Percentiles rank a stretch among this genome's conserved stretches.
These are phyloP conservation scores for Mitragyna speciosa DNA, from an alignment of 257 asterid species.

Conservation along the genomic window DNA sequence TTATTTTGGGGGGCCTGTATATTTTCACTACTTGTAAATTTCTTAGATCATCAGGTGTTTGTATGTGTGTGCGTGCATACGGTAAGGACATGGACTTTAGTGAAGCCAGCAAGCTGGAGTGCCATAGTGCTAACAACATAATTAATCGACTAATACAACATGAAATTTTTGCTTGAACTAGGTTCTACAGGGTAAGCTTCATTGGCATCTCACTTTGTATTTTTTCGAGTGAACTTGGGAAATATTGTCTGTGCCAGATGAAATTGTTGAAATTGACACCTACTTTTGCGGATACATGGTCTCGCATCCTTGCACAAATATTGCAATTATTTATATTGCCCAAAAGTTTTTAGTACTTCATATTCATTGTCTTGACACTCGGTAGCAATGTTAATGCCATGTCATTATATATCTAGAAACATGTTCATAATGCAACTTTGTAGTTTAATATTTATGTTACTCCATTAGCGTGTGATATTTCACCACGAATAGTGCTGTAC, in stretches of 20 bases:
- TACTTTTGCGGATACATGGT: not conserved
- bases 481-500: not conserved
- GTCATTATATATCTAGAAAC: not conserved
- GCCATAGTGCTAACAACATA: not conserved
- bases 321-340: not conserved
- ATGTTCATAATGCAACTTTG: not conserved
- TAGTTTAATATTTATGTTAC: not conserved
- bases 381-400: not conserved
- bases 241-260: not conserved
- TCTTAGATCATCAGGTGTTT: not conserved
- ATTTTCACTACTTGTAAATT: not conserved
- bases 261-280: not conserved
- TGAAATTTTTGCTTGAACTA: not conserved
- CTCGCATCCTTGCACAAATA: not conserved
- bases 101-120: not conserved
- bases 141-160: not conserved
- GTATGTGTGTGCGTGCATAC: not conserved
- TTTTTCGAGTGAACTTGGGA: not conserved
- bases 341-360: not conserved
- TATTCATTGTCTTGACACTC: not conserved
- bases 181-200: not conserved
- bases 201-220: not conserved
- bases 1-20: not conserved
- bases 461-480: not conserved
- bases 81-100: not conserved